Base-by-base conservation (phyloP, 441 rosid species). In the Gossypium armourianum region DNA sequence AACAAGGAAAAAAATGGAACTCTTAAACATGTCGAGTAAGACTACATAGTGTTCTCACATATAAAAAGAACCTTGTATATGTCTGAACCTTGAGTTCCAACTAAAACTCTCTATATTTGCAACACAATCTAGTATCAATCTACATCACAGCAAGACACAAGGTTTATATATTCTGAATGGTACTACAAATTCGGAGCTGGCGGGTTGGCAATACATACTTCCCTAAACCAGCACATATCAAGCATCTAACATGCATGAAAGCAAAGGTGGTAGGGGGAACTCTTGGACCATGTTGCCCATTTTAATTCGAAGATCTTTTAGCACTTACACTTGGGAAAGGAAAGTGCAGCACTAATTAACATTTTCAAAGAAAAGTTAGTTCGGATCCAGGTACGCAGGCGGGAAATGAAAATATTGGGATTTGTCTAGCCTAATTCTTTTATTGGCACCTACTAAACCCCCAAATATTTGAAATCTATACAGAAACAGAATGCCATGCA, bases 1-100 rank as follows among this genome's bases (percentile, higher is more conserved):
- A 20, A 29, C 60, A 60, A 40, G 45, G 26, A 71, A 53, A 56
- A 47, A 57, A 66, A 61, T 32, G 59, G 64, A 57, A 3, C 5
- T 10, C 1, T 50, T 6, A 65, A 1, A 66, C 45, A 9, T 13
- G 16, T 10, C n/a, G 20, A 43, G 53, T 62, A 43, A 20, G 54
- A 63, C 32, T 20, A 63, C 7, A 12, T 15, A 24, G n/a, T 1
- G 0, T 7, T 66, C 67, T 49, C 9, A 28, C 19, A 52, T 26
- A 67, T 26, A 53, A 12, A 53, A 16, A 9, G 21, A 28, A 49
- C 21, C 49, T 29, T 10, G 3, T 28, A 10, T 28, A 26, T 29
- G 50, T 9, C 50, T 2, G 17, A 52, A 29, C 47, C 54, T 52
- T 52, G 71, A 67, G 59, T 68, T 26, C 26, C 2, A 16, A 28